Base-by-base conservation (phyloP, 1,284 basidiomycete species). In the Agroathelia rolfsii region DNA sequence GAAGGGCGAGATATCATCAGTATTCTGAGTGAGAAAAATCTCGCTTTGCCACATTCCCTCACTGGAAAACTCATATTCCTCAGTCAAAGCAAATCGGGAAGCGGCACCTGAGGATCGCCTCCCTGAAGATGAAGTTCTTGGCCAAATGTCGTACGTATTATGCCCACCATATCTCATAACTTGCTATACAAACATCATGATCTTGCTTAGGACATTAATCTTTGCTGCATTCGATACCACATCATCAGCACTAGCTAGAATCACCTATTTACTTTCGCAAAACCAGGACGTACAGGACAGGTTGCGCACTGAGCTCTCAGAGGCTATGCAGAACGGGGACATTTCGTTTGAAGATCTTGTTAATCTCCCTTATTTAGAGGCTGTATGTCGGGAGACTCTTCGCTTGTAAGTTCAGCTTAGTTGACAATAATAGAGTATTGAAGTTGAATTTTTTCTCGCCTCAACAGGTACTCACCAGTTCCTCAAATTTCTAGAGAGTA, bases 211-310 rank as follows among this genome's bases (percentile, higher is more conserved):
- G 20, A 53, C 53, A 7, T 41, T 65, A 2, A 50, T 60, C 14
- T 56, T 63, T 40, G 55, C 52, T 26, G 59, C 52, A 5, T 50
- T 48, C 33, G 63, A 59, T 36, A 64, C 61, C 4, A 56, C 56
- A 2, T 55, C 58, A 3, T 44, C 43, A 5, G 56, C 62, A 3
- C 38, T 64, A 11, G 42, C 52, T 27, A 58, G 58, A n/a, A 51
- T 56, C 19, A 36, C 64, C 11, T 50, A 59, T 36, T 40, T 58
- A 32, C 44, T 65, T 11, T 41, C 53, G 0, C 35, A 41, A 13
- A 44, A 47, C 38, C 58, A 49, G 3, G 52, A 57, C 6, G 51
- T 49, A 12, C 61, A 63, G 40, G 45, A 45, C 13, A 50, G 47
- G 22, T 41, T 65, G 6, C 57, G 60, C 8, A 36, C 38, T n/a